phyloP scores from a whole-genome alignment of 2,329 filamentous ascomycete species.

The Ceratocystis eucalypticola region DNA sequence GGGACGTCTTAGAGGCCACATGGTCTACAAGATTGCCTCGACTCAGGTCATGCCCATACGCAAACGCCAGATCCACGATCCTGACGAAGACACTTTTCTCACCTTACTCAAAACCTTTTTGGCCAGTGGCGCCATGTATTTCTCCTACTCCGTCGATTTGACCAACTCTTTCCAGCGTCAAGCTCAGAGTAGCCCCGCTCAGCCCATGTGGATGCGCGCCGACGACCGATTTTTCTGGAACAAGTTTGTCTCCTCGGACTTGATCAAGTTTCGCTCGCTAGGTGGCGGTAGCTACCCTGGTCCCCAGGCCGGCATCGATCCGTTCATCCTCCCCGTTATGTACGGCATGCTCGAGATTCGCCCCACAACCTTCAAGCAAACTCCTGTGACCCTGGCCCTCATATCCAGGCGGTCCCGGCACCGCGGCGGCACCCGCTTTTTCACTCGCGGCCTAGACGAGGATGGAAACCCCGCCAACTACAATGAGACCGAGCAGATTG shows the following conservation, averaged over 20 bases:
- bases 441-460: slow-evolving; percentile 87
- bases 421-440: slow-evolving; percentile 83
- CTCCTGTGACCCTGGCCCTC: slow-evolving; percentile 68
- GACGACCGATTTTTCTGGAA: slow-evolving; percentile 99
- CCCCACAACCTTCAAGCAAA: slow-evolving; percentile 72
- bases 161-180: slow-evolving; percentile 96
- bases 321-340: slow-evolving; percentile 89
- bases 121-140: slow-evolving; percentile 83
- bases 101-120: slow-evolving; percentile 67
- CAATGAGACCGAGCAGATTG: slow-evolving; percentile 92
- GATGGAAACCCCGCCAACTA: slow-evolving; percentile 94
- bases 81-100: slow-evolving; percentile 88
- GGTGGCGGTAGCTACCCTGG: slow-evolving; percentile 51
- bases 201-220: slow-evolving; percentile 77
- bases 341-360: slow-evolving; percentile 92
- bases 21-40: slow-evolving; percentile 82
- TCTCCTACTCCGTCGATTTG: slow-evolving; percentile 91
- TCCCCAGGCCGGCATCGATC: slow-evolving; percentile 64
- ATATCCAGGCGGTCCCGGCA: slow-evolving; percentile 82
- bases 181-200: slow-evolving; percentile 54
- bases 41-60: slow-evolving; percentile 91
- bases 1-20: slow-evolving; percentile 84
- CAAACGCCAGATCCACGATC: slow-evolving; percentile 79
- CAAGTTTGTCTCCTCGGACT: slow-evolving; percentile 74
- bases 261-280: slow-evolving; percentile 70